Conservation (phyloP, 306 rosid genomes). For the Cotoneaster glaucophyllus region DNA sequence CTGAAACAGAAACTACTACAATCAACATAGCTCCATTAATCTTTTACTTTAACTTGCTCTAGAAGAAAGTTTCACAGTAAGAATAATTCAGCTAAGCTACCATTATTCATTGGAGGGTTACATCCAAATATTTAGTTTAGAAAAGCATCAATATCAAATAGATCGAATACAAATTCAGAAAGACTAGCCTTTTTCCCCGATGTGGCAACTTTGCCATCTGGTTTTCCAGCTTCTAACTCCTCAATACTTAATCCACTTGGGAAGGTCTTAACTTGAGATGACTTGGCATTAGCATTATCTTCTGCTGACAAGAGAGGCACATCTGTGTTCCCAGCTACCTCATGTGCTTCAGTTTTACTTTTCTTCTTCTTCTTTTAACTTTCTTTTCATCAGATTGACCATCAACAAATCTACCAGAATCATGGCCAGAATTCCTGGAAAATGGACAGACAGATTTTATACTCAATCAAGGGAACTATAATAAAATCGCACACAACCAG, state of each 20-base stretch:
- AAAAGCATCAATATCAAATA: neutral
- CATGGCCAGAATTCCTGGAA: constrained; percentile 27
- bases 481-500: neutral
- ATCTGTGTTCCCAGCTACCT: constrained; percentile 26
- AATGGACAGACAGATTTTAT: neutral
- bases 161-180: neutral
- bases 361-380: constrained; percentile 39
- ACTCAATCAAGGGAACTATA: neutral
- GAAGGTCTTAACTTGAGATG: constrained; percentile 42
- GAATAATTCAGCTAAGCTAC: neutral
- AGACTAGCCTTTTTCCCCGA: constrained; percentile 57
- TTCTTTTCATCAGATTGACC: constrained; percentile 34
- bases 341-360: constrained; percentile 35
- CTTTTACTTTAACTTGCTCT: neutral
- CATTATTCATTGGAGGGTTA: neutral
- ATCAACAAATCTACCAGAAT: constrained; percentile 24
- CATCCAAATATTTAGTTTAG: neutral
- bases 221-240: constrained; percentile 53
- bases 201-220: constrained; percentile 59
- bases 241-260: constrained; percentile 52
- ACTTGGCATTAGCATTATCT: constrained; percentile 15
- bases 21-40: neutral
- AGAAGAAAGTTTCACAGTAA: neutral
- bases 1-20: constrained; percentile 40
- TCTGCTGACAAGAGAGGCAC: constrained; percentile 21